Percentiles rank a stretch among this genome's conserved stretches.
These are phyloP conservation scores for Trichoderma koningii DNA, from an alignment of 2,329 filamentous ascomycete species.

Conservation along the genomic window DNA sequence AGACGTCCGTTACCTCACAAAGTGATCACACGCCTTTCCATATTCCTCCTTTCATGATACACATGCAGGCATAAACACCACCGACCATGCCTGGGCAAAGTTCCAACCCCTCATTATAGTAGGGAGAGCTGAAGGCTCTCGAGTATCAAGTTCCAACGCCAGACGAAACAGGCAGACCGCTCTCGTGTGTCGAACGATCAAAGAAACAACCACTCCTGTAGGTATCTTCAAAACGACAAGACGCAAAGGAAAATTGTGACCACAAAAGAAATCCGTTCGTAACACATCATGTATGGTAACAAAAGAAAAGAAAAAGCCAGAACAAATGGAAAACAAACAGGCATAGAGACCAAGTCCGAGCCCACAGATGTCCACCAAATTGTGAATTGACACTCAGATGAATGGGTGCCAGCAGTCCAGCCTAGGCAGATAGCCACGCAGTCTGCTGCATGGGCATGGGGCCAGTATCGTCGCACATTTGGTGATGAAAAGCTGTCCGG, in stretches of 20 bases:
- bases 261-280: conserved; percentile 6
- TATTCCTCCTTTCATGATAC: background rate
- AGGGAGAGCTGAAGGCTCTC: background rate
- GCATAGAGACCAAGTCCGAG: conserved; percentile 2
- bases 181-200: conserved; percentile 29
- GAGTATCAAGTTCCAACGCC: conserved; percentile 33
- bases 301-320: background rate
- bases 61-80: conserved; percentile 9
- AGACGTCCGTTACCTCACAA: background rate
- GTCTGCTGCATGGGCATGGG: conserved; percentile 40
- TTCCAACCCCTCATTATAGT: background rate
- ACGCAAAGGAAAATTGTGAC: conserved; percentile 25
- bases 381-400: background rate
- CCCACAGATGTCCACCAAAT: background rate
- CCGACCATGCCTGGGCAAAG: background rate
- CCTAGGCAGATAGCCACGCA: conserved; percentile 12
- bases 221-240: conserved; percentile 38
- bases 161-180: conserved; percentile 35
- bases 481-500: conserved; percentile 34
- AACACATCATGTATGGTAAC: conserved; percentile 12
- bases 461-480: conserved; percentile 42
- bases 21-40: background rate
- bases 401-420: background rate
- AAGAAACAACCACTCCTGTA: conserved; percentile 31
- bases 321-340: conserved; percentile 4